Evolutionary conservation across 495 filamentous ascomycete genomes (phyloP).

Genomic region (Neurospora sp.): DNA sequence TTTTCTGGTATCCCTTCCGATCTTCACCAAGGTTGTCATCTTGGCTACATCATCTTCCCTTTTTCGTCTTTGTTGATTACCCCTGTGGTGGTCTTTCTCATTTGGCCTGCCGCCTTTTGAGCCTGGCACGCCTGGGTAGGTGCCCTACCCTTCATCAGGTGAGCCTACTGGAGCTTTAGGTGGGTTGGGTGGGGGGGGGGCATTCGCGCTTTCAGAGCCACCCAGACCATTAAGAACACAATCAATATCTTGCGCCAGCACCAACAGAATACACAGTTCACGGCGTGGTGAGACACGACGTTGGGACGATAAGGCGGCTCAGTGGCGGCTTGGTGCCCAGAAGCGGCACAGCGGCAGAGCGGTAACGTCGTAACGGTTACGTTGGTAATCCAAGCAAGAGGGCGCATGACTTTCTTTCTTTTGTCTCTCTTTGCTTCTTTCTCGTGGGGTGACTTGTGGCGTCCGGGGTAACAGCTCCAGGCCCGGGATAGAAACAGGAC

Average conservation of each 20-base stretch:
- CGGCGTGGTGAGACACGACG: background rate
- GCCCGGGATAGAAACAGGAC: background rate
- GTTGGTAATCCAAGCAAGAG: background rate
- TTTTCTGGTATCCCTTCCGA: background rate
- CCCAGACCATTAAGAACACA: background rate
- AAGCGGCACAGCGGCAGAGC: background rate
- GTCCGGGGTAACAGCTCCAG: background rate
- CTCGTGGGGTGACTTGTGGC: background rate
- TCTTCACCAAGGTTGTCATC: background rate
- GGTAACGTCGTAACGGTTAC: background rate
- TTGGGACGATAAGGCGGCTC: background rate
- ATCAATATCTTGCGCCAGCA: background rate
- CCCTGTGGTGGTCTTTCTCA: background rate
- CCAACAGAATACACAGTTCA: background rate
- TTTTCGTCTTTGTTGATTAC: background rate
- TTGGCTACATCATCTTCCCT: background rate
- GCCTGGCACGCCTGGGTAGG: too few relatives aligned
- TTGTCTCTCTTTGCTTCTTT: background rate
- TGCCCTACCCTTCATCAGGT: background rate
- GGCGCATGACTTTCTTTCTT: background rate
- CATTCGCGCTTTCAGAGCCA: too few relatives aligned
- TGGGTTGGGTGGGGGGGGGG: too few relatives aligned
- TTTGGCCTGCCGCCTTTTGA: too few relatives aligned
- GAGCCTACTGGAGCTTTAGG: background rate
- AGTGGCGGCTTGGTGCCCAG: background rate